Evolutionary conservation across 2,329 filamentous ascomycete species (phyloP), one percentile per base, ranked within the genome.

Genomic region (Pseudogymnoascus sp.): DNA sequence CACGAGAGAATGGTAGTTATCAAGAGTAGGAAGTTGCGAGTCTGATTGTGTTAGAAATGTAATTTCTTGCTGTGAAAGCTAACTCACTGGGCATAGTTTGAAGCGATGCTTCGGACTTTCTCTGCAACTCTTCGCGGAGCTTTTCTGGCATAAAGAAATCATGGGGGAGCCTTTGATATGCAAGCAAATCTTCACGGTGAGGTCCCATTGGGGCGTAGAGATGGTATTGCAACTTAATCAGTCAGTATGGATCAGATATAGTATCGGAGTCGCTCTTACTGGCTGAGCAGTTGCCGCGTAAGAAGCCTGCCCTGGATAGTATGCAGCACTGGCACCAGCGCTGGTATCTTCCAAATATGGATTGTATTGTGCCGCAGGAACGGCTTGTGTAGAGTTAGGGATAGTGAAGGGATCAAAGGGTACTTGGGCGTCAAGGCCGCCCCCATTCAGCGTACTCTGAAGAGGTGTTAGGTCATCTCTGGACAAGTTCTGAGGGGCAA

Each of bases 111-210:
- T 96, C 93, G 0, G 89, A 83, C 77, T 93, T 96, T 77, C 90
- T 92, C 73, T 96, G 92, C 67, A 96, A 78, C 34, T 97, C 92
- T 77, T 97, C 91, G 63, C 95, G 85, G 6, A 96, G 77, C 65
- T 91, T 87, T 71, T 96, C 93, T 0, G 92, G 86, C 45, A 98
- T 84, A 75, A 99, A 99, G 68, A 98, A 90, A 73, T 98, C 93
- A 72, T 96, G 91, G 1, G 90, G 87, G 64, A 89, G 88, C 65
- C 91, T 86, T 74, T 99, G 93, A 73, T 96, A 96, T 2, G 89
- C 86, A 68, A 90, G 81, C 31, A 96, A 81, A 67, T 92, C 92
- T 67, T 93, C 90, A 66, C 87, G 85, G 73, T 92, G 85, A n/a
- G 90, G 87, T 5, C 91, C 92, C 64, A 93, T 84, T 0, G 93